Evolutionary conservation across 495 filamentous ascomycete species (phyloP).

Genomic region (Platismatia glauca): DNA sequence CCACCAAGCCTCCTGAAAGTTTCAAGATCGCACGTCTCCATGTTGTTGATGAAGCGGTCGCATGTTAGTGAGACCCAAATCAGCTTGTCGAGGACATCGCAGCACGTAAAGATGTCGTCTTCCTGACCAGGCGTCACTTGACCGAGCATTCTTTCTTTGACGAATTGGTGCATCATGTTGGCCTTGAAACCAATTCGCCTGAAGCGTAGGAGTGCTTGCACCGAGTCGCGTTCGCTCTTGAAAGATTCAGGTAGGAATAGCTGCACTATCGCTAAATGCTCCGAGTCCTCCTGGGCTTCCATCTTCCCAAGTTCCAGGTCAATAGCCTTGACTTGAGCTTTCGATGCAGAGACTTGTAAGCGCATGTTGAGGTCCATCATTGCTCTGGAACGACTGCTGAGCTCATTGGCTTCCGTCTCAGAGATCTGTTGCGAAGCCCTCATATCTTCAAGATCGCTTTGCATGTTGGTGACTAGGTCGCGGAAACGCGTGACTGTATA

Average conservation of each 20-base stretch:
- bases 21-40: constrained; percentile 64
- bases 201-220: constrained; percentile 77
- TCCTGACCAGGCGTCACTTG: constrained; percentile 47
- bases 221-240: constrained; percentile 66
- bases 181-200: constrained; percentile 86
- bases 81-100: constrained; percentile 75
- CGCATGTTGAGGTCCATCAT: constrained; percentile 97
- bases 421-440: constrained; percentile 82
- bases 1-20: constrained; percentile 67
- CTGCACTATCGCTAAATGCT: constrained; percentile 79
- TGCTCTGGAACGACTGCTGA: constrained; percentile 72
- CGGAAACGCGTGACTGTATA: constrained; percentile 82
- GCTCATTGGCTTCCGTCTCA: constrained; percentile 81
- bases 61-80: constrained; percentile 76
- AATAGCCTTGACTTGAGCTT: constrained; percentile 87
- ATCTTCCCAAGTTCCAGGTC: constrained; percentile 81
- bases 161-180: constrained; percentile 62
- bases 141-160: constrained; percentile 63
- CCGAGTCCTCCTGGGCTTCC: constrained; percentile 79
- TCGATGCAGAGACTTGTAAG: constrained; percentile 77
- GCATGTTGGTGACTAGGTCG: constrained; percentile 76
- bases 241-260: constrained; percentile 87
- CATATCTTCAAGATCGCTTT: constrained; percentile 85
- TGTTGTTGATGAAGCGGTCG: constrained; percentile 70
- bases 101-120: constrained; percentile 67